Evolutionary conservation across 352 stramenopile genomes (phyloP), one percentile per base, ranked within the genome.

Genomic region (Phytopythium chamaehyphon): DNA sequence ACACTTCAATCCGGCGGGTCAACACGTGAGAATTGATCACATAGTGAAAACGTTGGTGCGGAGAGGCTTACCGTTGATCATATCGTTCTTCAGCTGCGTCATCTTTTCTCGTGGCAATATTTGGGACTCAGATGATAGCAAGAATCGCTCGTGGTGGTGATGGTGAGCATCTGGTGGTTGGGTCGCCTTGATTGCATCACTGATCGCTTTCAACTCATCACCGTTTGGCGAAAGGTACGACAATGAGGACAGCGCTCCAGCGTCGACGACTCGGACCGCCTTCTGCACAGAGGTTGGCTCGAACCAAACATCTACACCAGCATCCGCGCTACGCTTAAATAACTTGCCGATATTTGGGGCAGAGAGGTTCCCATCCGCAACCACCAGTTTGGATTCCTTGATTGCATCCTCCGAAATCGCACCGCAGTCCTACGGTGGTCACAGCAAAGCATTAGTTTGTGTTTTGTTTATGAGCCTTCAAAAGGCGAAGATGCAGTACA

Each of bases 281-380:
- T 96, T 96, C 40, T 89, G 75, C 9, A 94, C 76, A 2, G 84
- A 95, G 6, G 83, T 93, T 39, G 86, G 82, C 61, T 96, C 86
- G 40, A 95, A 95, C 79, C 80, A 88, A 12, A 83, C 70, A 31
- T 72, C 62, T 0, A 90, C 66, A 2, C 66, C 49, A 8, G 76
- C 48, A 10, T 45, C 35, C n/a, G 62, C 51, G 39, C 66, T 71
- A n/a, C 80, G 75, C 35, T 64, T 65, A 28, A 84, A 69, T 1
- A 92, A 51, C 39, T 80, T 56, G 1, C 47, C 40, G 16, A 94
- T 68, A 3, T 64, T 67, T 11, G 19, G 15, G 2, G 73, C 26
- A n/a, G 77, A 75, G 28, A 95, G 63, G 39, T 95, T 95, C 6
- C 79, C 86, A 40, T 96, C 84, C 2, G 75, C 70, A 26, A 96